phyloP scores from a whole-genome alignment of 2,329 filamentous ascomycete species.

The Alternaria alternata region DNA sequence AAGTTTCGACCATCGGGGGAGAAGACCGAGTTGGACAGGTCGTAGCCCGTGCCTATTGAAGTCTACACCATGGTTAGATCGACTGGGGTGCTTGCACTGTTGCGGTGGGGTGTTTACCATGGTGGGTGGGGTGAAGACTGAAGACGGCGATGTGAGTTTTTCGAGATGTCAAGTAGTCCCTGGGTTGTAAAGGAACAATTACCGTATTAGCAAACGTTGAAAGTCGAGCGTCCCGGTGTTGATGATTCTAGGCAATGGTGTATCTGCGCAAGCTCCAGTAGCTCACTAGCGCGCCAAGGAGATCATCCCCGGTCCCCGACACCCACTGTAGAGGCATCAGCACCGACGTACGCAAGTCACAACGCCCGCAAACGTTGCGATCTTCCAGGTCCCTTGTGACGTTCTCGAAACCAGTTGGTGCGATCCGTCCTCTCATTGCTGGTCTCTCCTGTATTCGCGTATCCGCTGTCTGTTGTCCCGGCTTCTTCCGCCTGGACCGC shows the following conservation, averaged over 20 bases:
- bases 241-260: slow-evolving; percentile 43
- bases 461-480: slow-evolving; percentile 9
- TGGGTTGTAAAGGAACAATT: not conserved
- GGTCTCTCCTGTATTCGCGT: not conserved
- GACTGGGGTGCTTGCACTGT: slow-evolving; percentile 9
- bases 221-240: slow-evolving; percentile 19
- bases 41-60: slow-evolving; percentile 99
- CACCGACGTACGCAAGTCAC: not conserved
- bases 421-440: not conserved
- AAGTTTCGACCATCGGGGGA: slow-evolving; percentile 99
- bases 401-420: not conserved
- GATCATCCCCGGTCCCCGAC: not conserved
- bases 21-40: slow-evolving; percentile 99
- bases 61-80: slow-evolving; percentile 67
- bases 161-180: not conserved
- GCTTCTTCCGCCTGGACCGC: slow-evolving; percentile 30
- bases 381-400: not conserved
- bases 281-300: slow-evolving; percentile 27
- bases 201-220: not conserved
- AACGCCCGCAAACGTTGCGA: not conserved
- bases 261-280: slow-evolving; percentile 39
- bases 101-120: slow-evolving; percentile 38
- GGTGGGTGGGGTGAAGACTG: slow-evolving; percentile 18
- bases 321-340: not conserved
- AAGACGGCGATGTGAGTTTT: not conserved